A percentile compares a stretch with the other conserved stretches of the same genome.
These are phyloP conservation scores for Pseudocercospora musae DNA, from an alignment of 2,329 filamentous ascomycete species.

Conservation along the genomic window DNA sequence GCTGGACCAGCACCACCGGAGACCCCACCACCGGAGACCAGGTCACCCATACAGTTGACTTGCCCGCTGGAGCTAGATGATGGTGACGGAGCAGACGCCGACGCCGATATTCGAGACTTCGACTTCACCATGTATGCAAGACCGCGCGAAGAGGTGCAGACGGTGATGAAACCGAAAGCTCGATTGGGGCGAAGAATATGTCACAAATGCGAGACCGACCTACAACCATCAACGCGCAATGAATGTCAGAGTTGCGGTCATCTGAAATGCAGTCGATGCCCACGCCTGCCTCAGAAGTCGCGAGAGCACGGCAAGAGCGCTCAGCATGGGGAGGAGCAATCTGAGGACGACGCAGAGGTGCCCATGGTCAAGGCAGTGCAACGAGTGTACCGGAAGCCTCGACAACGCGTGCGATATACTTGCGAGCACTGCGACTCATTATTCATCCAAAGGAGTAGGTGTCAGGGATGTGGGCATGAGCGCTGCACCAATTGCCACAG, in stretches of 20 bases:
- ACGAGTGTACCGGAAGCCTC: constrained; percentile 45
- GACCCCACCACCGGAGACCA: constrained; percentile 12
- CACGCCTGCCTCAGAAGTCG: constrained; percentile 67
- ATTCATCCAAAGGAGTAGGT: constrained; percentile 57
- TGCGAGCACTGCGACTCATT: constrained; percentile 65
- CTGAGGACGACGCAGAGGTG: constrained; percentile 28
- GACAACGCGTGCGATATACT: constrained; percentile 44
- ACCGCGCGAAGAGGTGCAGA: constrained; percentile 36
- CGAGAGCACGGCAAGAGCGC: constrained; percentile 34
- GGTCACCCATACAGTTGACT: not conserved
- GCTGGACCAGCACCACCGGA: not conserved
- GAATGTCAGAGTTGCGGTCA: constrained; percentile 67
- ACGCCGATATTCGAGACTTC: constrained; percentile 8
- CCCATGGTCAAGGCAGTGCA: constrained; percentile 28
- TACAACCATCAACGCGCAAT: constrained; percentile 1
- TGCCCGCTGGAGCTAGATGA: constrained; percentile 10
- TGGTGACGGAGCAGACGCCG: constrained; percentile 8
- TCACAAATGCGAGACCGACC: constrained; percentile 59
- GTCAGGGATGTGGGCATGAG: constrained; percentile 36
- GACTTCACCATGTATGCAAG: constrained; percentile 24
- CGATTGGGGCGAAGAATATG: constrained; percentile 72
- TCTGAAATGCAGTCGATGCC: constrained; percentile 72
- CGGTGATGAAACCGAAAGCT: constrained; percentile 65
- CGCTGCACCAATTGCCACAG: constrained; percentile 51
- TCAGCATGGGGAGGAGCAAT: constrained; percentile 14